These are phyloP conservation scores for Colletotrichum endophyticum DNA, from an alignment of 2,329 filamentous ascomycete species.

Conservation along the genomic window DNA sequence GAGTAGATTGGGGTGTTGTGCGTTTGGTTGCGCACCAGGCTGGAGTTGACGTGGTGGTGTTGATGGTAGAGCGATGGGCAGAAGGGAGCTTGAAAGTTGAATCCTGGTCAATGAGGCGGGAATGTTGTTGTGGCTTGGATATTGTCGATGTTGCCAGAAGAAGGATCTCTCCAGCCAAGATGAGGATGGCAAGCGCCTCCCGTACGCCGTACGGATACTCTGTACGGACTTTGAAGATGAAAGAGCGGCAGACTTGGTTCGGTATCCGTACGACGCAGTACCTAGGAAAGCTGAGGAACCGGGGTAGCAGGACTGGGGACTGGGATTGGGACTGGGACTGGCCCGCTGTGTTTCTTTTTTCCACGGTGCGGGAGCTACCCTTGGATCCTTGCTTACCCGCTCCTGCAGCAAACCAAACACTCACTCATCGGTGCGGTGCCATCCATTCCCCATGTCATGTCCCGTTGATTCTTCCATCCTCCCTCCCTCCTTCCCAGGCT, in stretches of 20 bases:
- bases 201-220: neutral
- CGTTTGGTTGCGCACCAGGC: neutral
- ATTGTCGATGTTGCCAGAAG: neutral
- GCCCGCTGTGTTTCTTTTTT: conserved; percentile 10
- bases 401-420: conserved; percentile 37
- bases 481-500: neutral
- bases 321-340: neutral
- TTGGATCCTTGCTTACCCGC: conserved; percentile 44
- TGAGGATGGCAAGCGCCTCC: neutral
- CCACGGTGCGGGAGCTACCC: conserved; percentile 28
- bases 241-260: neutral
- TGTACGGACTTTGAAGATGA: neutral
- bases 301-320: neutral
- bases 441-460: neutral
- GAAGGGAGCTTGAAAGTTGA: neutral
- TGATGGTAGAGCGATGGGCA: neutral
- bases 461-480: neutral
- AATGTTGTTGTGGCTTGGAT: neutral
- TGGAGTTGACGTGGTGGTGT: neutral
- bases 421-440: neutral
- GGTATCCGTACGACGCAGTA: neutral
- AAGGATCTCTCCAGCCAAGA: neutral
- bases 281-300: neutral
- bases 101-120: neutral
- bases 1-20: neutral